Evolutionary conservation across 2,329 filamentous ascomycete genomes (phyloP), one percentile per base, ranked within the genome.

Genomic region (Ceratocystis harringtonii): DNA sequence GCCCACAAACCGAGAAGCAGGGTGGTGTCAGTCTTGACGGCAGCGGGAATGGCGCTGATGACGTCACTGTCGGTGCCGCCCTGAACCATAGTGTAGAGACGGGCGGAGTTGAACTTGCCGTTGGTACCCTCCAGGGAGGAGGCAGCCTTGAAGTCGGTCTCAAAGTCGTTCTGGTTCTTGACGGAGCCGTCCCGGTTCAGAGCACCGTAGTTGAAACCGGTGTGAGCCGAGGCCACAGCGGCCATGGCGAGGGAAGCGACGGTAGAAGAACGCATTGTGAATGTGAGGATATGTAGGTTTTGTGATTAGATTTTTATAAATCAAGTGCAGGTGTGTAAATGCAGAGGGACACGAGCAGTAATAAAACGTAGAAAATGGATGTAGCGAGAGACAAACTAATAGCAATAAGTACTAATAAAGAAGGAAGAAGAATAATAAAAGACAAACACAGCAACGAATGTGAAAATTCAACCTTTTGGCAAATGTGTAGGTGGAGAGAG

Each of bases 1-100:
- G 84, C 84, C 91, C 91, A 96, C 62, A 96, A 78, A 70, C 90
- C 90, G 12, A 96, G 83, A 10, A 96, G 81, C 30, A 96, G 81
- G 55, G 81, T 80, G 1, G 89, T 95, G 70, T 90, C 82, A 71
- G 89, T 89, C 70, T 81, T 82, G 75, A 95, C 90, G 71, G 90
- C 91, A 55, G 91, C 91, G 52, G 87, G 87, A 68, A 96, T 90
- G 69, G 87, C 89, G 50, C 81, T 78, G 71, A 88, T 90, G 70
- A 84, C 80, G 36, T 80, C 79, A 75, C 81, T 85, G 69, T 81
- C 75, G 5, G 86, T 86, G 69, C 44, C 22, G 61, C 63, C 70
- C 76, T 81, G 79, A 61, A 88, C 79, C 81, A 84, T 89, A 70
- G 87, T 90, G 76, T 87, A 91, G n/a, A 90, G 79, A 68, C 88